Percentiles rank a stretch among this genome's conserved stretches.
Conservation (phyloP, 495 filamentous ascomycete genomes). For the Penicillium canariense region DNA sequence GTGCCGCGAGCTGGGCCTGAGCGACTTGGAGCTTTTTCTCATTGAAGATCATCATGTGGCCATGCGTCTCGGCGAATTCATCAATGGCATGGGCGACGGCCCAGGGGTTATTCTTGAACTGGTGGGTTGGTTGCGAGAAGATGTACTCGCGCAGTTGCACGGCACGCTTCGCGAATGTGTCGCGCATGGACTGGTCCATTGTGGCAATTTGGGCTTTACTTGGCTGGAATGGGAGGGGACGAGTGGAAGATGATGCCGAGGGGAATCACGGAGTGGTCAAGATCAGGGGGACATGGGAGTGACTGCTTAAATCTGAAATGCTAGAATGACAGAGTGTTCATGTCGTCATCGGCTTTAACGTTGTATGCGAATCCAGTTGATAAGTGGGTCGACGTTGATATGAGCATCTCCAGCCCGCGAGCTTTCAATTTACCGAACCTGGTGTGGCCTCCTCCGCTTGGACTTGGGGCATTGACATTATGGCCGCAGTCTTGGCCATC, state of each 20-base stretch:
- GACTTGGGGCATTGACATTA: too few relatives aligned
- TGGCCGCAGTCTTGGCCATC: too few relatives aligned
- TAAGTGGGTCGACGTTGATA: background rate
- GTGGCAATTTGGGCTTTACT: background rate
- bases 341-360: background rate
- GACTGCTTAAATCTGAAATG: background rate
- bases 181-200: constrained; percentile 4
- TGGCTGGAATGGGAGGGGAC: background rate
- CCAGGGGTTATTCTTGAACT: constrained; percentile 24
- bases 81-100: constrained; percentile 25
- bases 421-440: too few relatives aligned
- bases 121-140: constrained; percentile 17
- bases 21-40: constrained; percentile 19
- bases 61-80: constrained; percentile 16
- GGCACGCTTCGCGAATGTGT: constrained; percentile 11
- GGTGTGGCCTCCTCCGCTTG: too few relatives aligned
- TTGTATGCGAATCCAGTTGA: background rate
- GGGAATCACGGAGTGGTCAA: constrained; percentile 2
- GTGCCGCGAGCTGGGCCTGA: constrained; percentile 8
- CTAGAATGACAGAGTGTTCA: background rate
- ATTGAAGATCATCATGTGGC: constrained; percentile 29
- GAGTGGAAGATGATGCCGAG: constrained; percentile 4
- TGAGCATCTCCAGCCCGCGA: background rate
- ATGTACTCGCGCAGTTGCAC: constrained; percentile 22
- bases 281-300: background rate